phyloP scores from a whole-genome alignment of 495 filamentous ascomycete genomes.

The Bombardia bombarda region DNA sequence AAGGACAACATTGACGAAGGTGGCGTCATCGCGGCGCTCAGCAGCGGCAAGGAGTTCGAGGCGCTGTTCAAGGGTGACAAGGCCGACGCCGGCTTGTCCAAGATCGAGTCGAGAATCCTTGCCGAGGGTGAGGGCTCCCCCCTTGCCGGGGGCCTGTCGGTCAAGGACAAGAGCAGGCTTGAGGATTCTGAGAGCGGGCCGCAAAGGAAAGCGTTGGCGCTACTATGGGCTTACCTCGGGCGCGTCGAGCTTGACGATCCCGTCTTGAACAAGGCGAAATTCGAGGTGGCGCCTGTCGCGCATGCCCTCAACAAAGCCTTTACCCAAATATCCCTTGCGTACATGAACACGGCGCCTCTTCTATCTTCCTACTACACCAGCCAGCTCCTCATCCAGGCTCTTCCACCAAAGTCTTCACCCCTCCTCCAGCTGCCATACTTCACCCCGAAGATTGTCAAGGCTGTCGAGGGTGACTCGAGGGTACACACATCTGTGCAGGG shows the following conservation, averaged over 20 bases:
- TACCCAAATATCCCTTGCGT: constrained; percentile 77
- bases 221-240: constrained; percentile 92
- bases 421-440: constrained; percentile 90
- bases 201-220: constrained; percentile 74
- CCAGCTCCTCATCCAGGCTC: constrained; percentile 83
- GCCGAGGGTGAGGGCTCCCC: constrained; percentile 44
- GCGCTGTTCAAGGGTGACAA: constrained; percentile 59
- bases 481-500: constrained; percentile 71
- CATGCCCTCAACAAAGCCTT: constrained; percentile 79
- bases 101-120: constrained; percentile 70
- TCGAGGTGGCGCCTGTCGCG: constrained; percentile 77
- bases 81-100: constrained; percentile 65
- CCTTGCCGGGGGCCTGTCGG: constrained; percentile 48
- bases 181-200: constrained; percentile 60
- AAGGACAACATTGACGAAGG: constrained; percentile 72
- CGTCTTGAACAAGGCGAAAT: constrained; percentile 63
- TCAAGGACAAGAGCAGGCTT: constrained; percentile 64
- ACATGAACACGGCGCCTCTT: constrained; percentile 72
- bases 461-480: constrained; percentile 68
- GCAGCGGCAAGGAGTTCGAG: constrained; percentile 72
- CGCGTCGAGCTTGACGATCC: constrained; percentile 69
- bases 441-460: constrained; percentile 62
- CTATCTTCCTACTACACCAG: constrained; percentile 72
- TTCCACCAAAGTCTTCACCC: constrained; percentile 73
- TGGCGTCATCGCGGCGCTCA: constrained; percentile 71